Evolutionary conservation across 1,139 yeast species (phyloP), one percentile per base, ranked within the genome.

Genomic region (Taphrina betulina): DNA sequence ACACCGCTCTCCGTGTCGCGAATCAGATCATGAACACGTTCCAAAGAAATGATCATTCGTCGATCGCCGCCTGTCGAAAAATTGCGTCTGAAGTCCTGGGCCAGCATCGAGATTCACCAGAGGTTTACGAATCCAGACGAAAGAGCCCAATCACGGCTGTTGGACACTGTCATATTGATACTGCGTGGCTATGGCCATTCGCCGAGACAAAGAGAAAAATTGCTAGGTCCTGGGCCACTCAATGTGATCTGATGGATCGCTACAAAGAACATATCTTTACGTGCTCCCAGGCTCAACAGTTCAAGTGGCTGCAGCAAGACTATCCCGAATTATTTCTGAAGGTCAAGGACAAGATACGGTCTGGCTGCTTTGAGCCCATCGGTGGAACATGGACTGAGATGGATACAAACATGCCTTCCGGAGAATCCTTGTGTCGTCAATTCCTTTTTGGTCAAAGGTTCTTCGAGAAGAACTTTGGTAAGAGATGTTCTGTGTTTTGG

Each of bases 361-460:
- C 80, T 34, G 86, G 86, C 55, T 83, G 85, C 63, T 92, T 90
- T 66, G 76, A 88, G 53, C 95, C 96, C 12, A 79, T 92, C 62
- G 98, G 98, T 57, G 97, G 97, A 2, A 82, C 95, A 0, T 92
- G 97, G 97, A 97, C 92, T 46, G 98, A 92, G 70, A 85, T 88
- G 68, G 98, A 92, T 69, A 90, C 97, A 16, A 92, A 92, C 69
- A 77, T 92, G 72, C 97, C 97, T 14, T 76, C 80, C 62, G 96
- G 97, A 48, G 98, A 92, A 70, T 84, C 95, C 0, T 75, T 92
- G 60, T 81, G 83, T 22, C 80, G 97, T 63, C 98, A 92, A 67
- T 87, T 90, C 66, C 74, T 90, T 57, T 78, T 85, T 62, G 98
- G 98, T 14, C 98, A 92, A 71, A 75, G 95, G 58, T 88, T 83